phyloP scores from a whole-genome alignment of 2,329 filamentous ascomycete species.

The Stemphylium beticola region DNA sequence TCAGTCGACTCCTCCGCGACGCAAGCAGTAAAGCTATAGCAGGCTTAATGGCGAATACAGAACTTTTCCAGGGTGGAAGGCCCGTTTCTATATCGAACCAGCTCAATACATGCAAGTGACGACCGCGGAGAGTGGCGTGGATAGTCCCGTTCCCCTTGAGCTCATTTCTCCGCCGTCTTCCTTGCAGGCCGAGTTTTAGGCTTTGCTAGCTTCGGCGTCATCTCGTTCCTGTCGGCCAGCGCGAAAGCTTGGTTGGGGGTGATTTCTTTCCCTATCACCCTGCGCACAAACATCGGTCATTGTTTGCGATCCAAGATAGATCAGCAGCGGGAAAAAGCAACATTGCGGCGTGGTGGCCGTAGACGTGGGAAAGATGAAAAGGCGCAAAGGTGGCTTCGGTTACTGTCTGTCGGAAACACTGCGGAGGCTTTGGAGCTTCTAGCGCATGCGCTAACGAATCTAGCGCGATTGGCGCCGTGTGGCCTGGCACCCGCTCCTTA shows the following conservation, averaged over 20 bases:
- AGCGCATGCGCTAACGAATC: neutral
- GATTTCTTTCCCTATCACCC: neutral
- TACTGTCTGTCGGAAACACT: neutral
- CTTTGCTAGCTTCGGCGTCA: neutral
- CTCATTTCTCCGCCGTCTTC: constrained; percentile 1
- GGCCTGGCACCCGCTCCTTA: neutral
- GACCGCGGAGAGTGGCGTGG: neutral
- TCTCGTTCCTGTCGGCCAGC: neutral
- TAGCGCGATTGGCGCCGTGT: neutral
- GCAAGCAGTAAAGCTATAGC: neutral
- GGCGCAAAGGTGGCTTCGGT: constrained; percentile 2
- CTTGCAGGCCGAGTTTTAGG: constrained; percentile 2
- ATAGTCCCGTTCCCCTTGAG: neutral
- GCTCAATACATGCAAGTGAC: neutral
- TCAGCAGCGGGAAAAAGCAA: no score
- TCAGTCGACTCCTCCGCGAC: no score
- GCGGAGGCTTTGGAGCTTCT: neutral
- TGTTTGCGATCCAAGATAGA: no score
- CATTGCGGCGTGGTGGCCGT: no score
- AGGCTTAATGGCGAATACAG: neutral
- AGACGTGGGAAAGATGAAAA: neutral
- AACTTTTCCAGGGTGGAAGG: neutral
- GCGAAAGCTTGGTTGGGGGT: neutral
- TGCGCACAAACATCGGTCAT: no score
- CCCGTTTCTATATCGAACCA: neutral